Evolutionary conservation across 192 early-diverging fungal genomes (phyloP).

Genomic region (Coemansia sp.): DNA sequence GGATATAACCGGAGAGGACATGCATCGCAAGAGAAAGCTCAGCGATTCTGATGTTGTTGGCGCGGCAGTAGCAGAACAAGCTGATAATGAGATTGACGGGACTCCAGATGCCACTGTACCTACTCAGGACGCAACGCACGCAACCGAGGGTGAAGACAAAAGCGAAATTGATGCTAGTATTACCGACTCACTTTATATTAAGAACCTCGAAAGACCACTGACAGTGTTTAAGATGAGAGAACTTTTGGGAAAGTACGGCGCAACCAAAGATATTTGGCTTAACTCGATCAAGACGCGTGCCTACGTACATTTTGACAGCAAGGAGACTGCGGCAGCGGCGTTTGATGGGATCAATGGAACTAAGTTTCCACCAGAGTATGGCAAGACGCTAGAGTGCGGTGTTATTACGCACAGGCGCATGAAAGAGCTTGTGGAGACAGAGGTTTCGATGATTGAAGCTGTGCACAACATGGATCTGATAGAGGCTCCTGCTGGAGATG

Average conservation of each 20-base stretch:
- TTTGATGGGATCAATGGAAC: conserved; percentile 29
- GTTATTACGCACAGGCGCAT: conserved; percentile 36
- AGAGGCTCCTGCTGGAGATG: conserved; percentile 14
- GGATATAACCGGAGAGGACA: not conserved
- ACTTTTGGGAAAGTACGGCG: conserved; percentile 29
- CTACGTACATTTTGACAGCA: conserved; percentile 33
- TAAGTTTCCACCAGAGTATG: conserved; percentile 37
- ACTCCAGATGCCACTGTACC: not conserved
- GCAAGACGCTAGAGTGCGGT: conserved; percentile 39
- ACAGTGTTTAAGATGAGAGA: conserved; percentile 37
- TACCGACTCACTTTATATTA: conserved; percentile 35
- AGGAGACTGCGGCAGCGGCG: conserved; percentile 23
- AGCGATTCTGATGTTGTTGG: not conserved
- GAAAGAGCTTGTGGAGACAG: conserved; percentile 30
- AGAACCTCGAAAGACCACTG: conserved; percentile 46
- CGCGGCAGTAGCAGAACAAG: not conserved
- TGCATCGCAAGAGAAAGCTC: not conserved
- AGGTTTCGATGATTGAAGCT: conserved; percentile 24
- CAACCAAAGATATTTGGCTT: conserved; percentile 35
- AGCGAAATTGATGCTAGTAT: not conserved
- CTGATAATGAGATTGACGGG: not conserved
- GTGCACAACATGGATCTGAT: conserved; percentile 37
- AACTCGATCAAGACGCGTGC: conserved; percentile 53
- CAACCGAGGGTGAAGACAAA: conserved; percentile 4
- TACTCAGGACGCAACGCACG: not conserved